Evolutionary conservation across 176 grass and related monocot genomes (phyloP), one percentile per base, ranked within the genome.

Genomic region (Juncus effusus): DNA sequence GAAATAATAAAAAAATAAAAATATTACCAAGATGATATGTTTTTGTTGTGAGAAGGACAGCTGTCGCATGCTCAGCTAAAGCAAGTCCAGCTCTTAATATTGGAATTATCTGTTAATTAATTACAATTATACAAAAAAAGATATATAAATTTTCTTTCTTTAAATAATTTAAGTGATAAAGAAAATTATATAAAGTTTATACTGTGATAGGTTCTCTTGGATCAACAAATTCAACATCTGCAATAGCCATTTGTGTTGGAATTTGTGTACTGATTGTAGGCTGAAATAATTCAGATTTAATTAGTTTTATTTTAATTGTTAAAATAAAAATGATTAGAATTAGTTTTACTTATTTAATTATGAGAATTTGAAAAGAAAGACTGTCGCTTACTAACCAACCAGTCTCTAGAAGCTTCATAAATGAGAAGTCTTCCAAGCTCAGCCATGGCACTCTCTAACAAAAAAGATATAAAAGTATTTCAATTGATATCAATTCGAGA

Each of bases 321-420:
- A 45, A 45, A 45, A 45, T 4, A 45, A 45, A 45, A 45, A 45
- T 4, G 42, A 45, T 45, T 4, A 7, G 42, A 7, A 7, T 45
- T 4, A 45, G 7, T 45, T 45, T n/a, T n/a, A n/a, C n/a, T n/a
- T n/a, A n/a, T n/a, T n/a, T n/a, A n/a, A n/a, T n/a, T n/a, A n/a
- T n/a, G n/a, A n/a, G n/a, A n/a, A 45, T 45, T 3, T 4, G 42
- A 45, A 45, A 45, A 13, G 40, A 67, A 77, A 74, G 11, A 74
- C 69, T 78, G 55, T 6, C 47, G 36, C 65, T 13, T 38, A 84
- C 94, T 89, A 40, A 99, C 94, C 94, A 99, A 64, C 94, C 83
- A 99, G 63, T 99, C 94, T 78, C 88, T 93, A 6, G 77, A 89
- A 51, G 88, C 94, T 78, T 99, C 94, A 10, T 99, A 99, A 75